Conservation (phyloP, 371 early-diverging fungal species). For the Rhizomucor miehei region DNA sequence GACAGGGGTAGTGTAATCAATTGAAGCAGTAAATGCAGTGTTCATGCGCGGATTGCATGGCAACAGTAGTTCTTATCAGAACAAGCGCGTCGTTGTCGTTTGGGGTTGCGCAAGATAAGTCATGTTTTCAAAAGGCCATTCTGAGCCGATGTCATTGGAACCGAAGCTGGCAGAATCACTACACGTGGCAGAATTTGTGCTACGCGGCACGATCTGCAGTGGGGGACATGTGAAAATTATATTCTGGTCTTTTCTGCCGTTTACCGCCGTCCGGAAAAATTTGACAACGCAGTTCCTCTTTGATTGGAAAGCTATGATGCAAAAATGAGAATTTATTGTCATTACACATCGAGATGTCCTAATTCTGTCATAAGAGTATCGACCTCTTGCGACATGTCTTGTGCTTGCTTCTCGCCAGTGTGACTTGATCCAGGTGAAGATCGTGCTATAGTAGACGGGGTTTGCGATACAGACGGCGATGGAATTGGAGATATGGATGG, state of each 20-base stretch:
- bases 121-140: not conserved
- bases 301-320: not conserved
- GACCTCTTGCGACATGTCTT: conserved; percentile 27
- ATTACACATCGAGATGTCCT: conserved; percentile 33
- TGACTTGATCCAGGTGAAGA: conserved; percentile 13
- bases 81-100: no score
- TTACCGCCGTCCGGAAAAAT: no score
- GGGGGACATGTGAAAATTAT: not conserved
- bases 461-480: conserved; percentile 16
- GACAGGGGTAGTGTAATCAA: not conserved
- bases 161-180: not conserved
- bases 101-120: no score
- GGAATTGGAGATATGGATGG: conserved; percentile 6
- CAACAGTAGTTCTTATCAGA: no score
- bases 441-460: not conserved
- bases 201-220: no score
- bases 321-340: not conserved
- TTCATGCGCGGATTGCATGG: no score
- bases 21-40: no score
- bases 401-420: conserved; percentile 10
- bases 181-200: no score
- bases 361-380: conserved; percentile 35
- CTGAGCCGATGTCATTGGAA: not conserved
- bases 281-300: no score
- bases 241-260: not conserved